Evolutionary conservation across 805 yeast genomes (phyloP).

Genomic region (Lipomyces spencermartinsiae): DNA sequence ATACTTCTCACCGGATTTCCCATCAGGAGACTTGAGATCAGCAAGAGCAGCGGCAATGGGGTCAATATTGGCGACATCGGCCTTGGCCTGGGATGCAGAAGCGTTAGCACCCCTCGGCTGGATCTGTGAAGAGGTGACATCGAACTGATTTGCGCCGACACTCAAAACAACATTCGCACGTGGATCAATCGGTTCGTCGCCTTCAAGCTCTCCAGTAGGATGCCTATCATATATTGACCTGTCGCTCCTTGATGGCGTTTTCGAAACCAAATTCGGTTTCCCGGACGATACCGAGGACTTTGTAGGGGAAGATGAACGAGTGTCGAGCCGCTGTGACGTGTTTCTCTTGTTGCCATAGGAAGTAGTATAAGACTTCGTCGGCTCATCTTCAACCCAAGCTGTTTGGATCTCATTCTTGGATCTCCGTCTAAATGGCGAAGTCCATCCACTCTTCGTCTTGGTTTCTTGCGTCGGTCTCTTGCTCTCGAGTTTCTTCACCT

Average conservation of each 20-base stretch:
- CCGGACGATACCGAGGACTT: slow-evolving; percentile 11
- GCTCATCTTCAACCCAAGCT: slow-evolving; percentile 39
- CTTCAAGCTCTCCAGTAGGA: slow-evolving; percentile 10
- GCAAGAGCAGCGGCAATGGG: slow-evolving; percentile 63
- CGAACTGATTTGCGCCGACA: slow-evolving; percentile 35
- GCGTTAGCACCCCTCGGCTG: neutral
- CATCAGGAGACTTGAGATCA: slow-evolving; percentile 45
- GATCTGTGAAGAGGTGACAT: slow-evolving; percentile 14
- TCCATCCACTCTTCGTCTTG: slow-evolving; percentile 48
- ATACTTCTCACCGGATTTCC: slow-evolving; percentile 16
- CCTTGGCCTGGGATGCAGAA: neutral
- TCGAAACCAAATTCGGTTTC: neutral
- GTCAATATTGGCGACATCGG: slow-evolving; percentile 44
- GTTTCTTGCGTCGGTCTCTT: neutral
- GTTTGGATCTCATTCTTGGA: slow-evolving; percentile 45
- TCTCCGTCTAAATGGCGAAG: slow-evolving; percentile 52
- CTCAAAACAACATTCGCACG: slow-evolving; percentile 33
- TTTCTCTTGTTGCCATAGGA: slow-evolving; percentile 11
- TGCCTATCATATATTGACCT: neutral
- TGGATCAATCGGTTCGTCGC: slow-evolving; percentile 23
- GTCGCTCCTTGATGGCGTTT: slow-evolving; percentile 8
- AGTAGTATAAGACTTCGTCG: slow-evolving; percentile 3
- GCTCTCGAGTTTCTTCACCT: neutral
- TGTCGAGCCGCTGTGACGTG: neutral
- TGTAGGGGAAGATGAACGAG: slow-evolving; percentile 4